These are phyloP conservation scores for Coccomyxa sp. DNA, from an alignment of 139 green algal genomes.

Conservation along the genomic window DNA sequence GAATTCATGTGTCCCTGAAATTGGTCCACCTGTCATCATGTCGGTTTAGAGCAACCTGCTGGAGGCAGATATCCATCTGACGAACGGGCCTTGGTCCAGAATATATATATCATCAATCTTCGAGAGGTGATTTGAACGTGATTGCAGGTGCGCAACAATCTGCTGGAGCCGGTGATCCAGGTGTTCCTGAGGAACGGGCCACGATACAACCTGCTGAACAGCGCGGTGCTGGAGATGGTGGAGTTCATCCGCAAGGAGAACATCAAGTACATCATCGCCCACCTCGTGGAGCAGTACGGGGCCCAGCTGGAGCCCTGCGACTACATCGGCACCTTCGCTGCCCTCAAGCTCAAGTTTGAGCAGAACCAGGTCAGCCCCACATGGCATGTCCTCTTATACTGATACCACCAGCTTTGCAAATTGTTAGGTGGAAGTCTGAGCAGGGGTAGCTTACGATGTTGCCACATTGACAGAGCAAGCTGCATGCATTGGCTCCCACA, in stretches of 20 bases:
- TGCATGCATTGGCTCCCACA: too few relatives aligned
- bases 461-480: neutral
- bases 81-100: too few relatives aligned
- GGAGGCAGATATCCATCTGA: too few relatives aligned
- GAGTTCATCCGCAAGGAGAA: slow-evolving; percentile 81
- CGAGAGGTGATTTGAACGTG: too few relatives aligned
- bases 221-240: slow-evolving; percentile 70
- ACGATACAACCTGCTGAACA: slow-evolving; percentile 31
- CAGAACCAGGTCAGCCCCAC: slow-evolving; percentile 17
- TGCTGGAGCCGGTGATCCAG: slow-evolving; percentile 80
- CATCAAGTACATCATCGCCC: slow-evolving; percentile 66
- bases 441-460: neutral
- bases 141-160: slow-evolving; percentile 54
- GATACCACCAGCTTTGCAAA: neutral
- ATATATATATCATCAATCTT: too few relatives aligned
- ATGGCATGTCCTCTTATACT: neutral
- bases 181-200: slow-evolving; percentile 81
- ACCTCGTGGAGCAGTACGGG: slow-evolving; percentile 65
- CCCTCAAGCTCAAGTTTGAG: slow-evolving; percentile 74
- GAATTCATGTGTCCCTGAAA: too few relatives aligned
- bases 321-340: slow-evolving; percentile 86
- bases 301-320: slow-evolving; percentile 28
- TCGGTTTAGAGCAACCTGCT: too few relatives aligned
- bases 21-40: too few relatives aligned
- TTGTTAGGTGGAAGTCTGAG: neutral